Evolutionary conservation across 495 filamentous ascomycete genomes (phyloP), one percentile per base, ranked within the genome.

Genomic region (Thozetella sp.): DNA sequence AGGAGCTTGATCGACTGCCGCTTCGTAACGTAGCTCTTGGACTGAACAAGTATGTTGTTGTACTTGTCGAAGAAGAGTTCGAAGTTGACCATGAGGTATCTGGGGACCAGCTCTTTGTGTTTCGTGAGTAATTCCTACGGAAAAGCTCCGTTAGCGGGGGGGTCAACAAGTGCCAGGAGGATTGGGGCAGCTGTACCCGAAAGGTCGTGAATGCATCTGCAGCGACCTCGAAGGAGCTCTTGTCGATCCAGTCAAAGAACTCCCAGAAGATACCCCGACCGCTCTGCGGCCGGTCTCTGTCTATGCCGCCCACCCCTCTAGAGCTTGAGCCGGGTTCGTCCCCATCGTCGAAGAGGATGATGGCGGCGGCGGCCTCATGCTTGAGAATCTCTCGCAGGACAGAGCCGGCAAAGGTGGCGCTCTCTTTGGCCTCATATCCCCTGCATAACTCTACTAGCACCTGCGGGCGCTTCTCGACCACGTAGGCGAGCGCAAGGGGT

Each of bases 141-240:
- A 37, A 19, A 30, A 10, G 30, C 57, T 58, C 25, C 55, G 25
- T 55, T 22, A 55, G 17, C 54, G 22, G 17, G 4, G 22, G 12
- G 54, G 53, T 25, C 3, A 12, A 63, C 23, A 63, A 56, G 22
- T 51, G 27, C 9, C 3, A 54, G 15, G 0, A 51, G 27, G 61
- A 25, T 22, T 26, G 34, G 27, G 22, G 25, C 22, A 52, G 60
- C 55, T 86, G 63, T 81, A 97, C 93, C 73, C 94, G 82, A 73
- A 99, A 99, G 6, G 94, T 98, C 40, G 91, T 95, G 67, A 98
- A 99, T 1, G 96, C 93, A 78, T 98, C 96, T 26, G 96, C 93
- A 66, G 93, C 93, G 58, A 98, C 90, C 77, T 99, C 96, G 71
- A 99, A 99, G 19, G 89, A 92, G 60, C 92, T 89, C 67, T 90